Percentiles rank a stretch among this genome's conserved stretches.
These are phyloP conservation scores for Aspergillus fructus DNA, from an alignment of 2,329 filamentous ascomycete genomes.

Conservation along the genomic window DNA sequence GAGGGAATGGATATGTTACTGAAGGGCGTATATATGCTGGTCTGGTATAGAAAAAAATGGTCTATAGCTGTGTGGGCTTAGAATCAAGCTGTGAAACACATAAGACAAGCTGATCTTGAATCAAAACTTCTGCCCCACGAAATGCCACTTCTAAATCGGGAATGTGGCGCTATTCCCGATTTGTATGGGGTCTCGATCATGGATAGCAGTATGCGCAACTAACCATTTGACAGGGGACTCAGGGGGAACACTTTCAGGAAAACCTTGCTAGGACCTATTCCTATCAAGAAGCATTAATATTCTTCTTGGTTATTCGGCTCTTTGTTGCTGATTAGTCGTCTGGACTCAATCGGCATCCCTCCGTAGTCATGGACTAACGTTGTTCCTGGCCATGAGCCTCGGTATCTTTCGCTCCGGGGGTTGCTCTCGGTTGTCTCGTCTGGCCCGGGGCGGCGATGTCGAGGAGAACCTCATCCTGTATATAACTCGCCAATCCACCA, in stretches of 20 bases:
- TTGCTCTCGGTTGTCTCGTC: slow-evolving; percentile 16
- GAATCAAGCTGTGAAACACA: slow-evolving; percentile 1
- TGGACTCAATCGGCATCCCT: not conserved
- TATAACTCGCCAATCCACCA: not conserved
- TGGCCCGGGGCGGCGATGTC: not conserved
- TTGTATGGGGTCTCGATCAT: not conserved
- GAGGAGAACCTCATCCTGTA: not conserved
- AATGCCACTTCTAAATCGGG: not conserved
- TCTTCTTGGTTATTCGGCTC: not conserved
- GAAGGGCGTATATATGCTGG: not conserved
- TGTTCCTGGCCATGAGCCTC: slow-evolving; percentile 23
- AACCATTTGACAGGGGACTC: not conserved
- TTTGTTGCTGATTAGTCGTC: not conserved
- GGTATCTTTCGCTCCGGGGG: slow-evolving; percentile 15
- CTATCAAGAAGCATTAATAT: not conserved
- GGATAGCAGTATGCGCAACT: not conserved
- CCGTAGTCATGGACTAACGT: not conserved
- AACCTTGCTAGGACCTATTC: not conserved
- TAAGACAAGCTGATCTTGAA: not conserved
- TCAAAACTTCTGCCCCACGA: slow-evolving; percentile 7
- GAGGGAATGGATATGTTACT: not conserved
- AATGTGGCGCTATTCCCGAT: too few species aligned
- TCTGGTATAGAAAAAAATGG: not conserved
- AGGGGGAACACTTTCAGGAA: not conserved
- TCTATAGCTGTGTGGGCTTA: not conserved